Base-by-base conservation (phyloP, 2,329 filamentous ascomycete species). In the Fusarium anguioides region DNA sequence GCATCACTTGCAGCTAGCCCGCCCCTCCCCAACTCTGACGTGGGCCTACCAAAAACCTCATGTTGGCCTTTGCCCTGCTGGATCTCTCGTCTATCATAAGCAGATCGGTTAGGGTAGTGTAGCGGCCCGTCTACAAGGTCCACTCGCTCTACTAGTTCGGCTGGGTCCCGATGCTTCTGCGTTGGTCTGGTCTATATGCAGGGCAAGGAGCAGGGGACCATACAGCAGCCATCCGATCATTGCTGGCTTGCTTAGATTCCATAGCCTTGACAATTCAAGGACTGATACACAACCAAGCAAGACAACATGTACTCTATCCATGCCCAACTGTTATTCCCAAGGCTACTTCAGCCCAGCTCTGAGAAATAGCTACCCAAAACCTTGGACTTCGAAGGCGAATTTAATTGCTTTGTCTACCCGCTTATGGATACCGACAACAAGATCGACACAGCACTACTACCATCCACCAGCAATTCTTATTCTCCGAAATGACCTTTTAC, bases 371-470 rank as follows among this genome's bases (percentile, higher is more conserved):
- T 58, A 58, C 60, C 39, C 39, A 52, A 55, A 42, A 37, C 31
- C 36, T 23, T 23, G 21, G 47, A 31, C 10, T 11, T 12, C 9
- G 27, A 27, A 48, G 53, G 54, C 48, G 65, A 63, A 53, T 69
- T 69, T 68, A 60, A 62, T 54, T 63, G 55, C 65, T 64, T 49
- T 48, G 57, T 44, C 66, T 63, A 69, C 66, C 66, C 66, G 60
- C 52, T 60, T 67, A 59, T 69, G 66, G 66, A 67, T 66, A 69
- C 62, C 61, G 61, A 69, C 26, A 54, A 42, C 46, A 50, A n/a
- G 66, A 69, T 69, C 66, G 66, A 69, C 66, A 70, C 37, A 49
- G 60, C 66, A 66, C 48, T 61, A 64, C 64, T 46, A 67, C 53
- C 53, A 64, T 47, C 54, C 53, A 49, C 51, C 61, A 68, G 21